Base-by-base conservation (phyloP, 2,329 filamentous ascomycete genomes). In the Ophiocordyceps polyrhachis-furcata region DNA sequence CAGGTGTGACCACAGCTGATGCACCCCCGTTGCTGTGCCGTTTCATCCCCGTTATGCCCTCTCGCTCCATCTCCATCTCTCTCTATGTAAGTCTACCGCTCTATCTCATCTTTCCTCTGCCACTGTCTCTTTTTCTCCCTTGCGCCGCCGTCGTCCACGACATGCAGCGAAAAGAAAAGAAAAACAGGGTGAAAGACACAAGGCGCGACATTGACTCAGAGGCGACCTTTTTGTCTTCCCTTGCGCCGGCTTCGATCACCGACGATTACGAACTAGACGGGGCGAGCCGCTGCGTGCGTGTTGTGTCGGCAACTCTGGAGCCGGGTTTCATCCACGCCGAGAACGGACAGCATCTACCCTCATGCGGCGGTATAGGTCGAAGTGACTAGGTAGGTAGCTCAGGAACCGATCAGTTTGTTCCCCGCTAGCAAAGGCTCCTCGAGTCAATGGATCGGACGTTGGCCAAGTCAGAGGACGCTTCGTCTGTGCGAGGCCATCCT, bases 261-360 rank as follows among this genome's bases (percentile, higher is more conserved):
- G 25, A 37, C 32, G 32, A 37, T n/a, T 37, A 5, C 32, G 15
- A 37, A 37, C 35, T 20, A 8, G 35, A 38, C 35, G 35, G 35
- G 35, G 35, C 35, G 35, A 38, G 35, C 38, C 38, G 38, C 38
- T 23, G 38, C 38, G 38, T 41, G 38, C 38, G 38, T 23, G 14
- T n/a, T 23, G 19, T 23, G 38, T 41, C 38, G 38, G 38, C 38
- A 41, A 41, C 17, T 20, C 15, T 19, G 25, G 17, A 44, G 35
- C 43, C 43, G 43, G 43, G 43, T 44, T 44, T 44, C 43, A 44
- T 41, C 19, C 19, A 13, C 20, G 38, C 19, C 38, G 38, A n/a
- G 19, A 20, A 41, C 19, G 38, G 19, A n/a, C 38, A 17, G 14
- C 32, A 11, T 35, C 32, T 35, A 13, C n/a, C 32, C 32, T 8